Evolutionary conservation across 1,284 basidiomycete genomes (phyloP).

Genomic region (Cerioporus squamosus): DNA sequence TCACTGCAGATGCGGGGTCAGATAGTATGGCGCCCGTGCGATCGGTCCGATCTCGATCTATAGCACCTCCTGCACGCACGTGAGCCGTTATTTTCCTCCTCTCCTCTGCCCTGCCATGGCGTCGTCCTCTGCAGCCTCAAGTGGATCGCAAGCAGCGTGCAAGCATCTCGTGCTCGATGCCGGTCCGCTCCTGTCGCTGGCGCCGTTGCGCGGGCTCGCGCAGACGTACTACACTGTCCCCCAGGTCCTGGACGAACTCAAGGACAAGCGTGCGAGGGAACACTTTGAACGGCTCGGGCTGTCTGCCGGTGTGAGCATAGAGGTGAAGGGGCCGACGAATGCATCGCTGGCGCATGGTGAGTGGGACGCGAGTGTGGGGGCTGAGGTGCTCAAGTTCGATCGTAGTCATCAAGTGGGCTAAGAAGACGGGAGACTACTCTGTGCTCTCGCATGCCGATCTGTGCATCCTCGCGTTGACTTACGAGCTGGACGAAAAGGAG

Average conservation of each 20-base stretch:
- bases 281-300: constrained; percentile 81
- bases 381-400: constrained; percentile 16
- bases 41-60: constrained; percentile 18
- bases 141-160: constrained; percentile 49
- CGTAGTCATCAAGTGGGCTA: constrained; percentile 88
- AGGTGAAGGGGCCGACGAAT: constrained; percentile 75
- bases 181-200: constrained; percentile 86
- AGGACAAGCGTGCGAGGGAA: constrained; percentile 85
- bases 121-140: constrained; percentile 19
- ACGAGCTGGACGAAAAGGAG: constrained; percentile 69
- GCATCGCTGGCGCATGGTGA: constrained; percentile 79
- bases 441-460: constrained; percentile 94
- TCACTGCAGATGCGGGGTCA: too few species aligned
- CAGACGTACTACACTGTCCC: constrained; percentile 86
- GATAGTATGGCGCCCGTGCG: constrained; percentile 5
- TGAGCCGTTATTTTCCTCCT: constrained; percentile 23
- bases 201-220: constrained; percentile 85
- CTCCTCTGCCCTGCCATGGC: constrained; percentile 23
- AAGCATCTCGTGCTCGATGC: constrained; percentile 90
- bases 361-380: constrained; percentile 24
- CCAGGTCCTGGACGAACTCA: constrained; percentile 87
- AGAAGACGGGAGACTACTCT: constrained; percentile 96
- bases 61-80: constrained; percentile 16
- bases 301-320: constrained; percentile 76
- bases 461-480: constrained; percentile 89